These are phyloP conservation scores for Penicillium concentricum DNA, from an alignment of 2,329 filamentous ascomycete genomes.

Conservation along the genomic window DNA sequence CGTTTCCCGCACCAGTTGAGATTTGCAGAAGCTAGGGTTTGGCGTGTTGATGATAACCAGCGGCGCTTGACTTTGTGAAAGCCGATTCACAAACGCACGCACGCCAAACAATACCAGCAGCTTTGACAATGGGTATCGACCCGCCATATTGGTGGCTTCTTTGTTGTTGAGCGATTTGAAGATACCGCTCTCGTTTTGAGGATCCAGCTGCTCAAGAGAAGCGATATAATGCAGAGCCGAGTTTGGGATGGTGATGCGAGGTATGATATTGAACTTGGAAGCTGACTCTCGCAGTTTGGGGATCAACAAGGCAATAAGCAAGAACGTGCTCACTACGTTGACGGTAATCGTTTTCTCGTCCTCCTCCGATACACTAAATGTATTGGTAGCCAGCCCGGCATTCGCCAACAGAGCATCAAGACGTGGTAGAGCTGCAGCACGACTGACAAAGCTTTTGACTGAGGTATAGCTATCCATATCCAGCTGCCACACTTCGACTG, in stretches of 20 bases:
- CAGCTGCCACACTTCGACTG: slow-evolving; percentile 29
- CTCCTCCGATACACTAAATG: slow-evolving; percentile 34
- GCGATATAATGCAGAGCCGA: slow-evolving; percentile 21
- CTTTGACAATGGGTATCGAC: slow-evolving; percentile 19
- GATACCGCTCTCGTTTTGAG: slow-evolving; percentile 2
- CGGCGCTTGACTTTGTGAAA: not conserved
- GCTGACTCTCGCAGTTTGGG: slow-evolving; percentile 45
- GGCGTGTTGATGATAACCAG: slow-evolving; percentile 42
- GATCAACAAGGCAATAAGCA: slow-evolving; percentile 48
- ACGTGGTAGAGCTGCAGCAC: slow-evolving; percentile 26
- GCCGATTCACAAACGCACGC: slow-evolving; percentile 11
- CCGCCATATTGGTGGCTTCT: slow-evolving; percentile 13
- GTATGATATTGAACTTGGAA: slow-evolving; percentile 12
- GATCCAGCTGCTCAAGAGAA: slow-evolving; percentile 12
- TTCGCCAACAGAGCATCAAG: slow-evolving; percentile 38
- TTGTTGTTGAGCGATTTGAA: slow-evolving; percentile 16
- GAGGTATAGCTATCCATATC: slow-evolving; percentile 35
- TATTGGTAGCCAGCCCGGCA: slow-evolving; percentile 46
- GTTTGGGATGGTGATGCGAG: slow-evolving; percentile 18
- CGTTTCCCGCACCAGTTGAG: slow-evolving; percentile 22
- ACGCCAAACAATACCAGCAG: slow-evolving; percentile 19
- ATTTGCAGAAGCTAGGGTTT: slow-evolving; percentile 46
- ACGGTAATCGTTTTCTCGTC: slow-evolving; percentile 13
- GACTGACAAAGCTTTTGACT: slow-evolving; percentile 32
- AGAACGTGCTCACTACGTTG: slow-evolving; percentile 50